Evolutionary conservation across 148 eudicot genomes (phyloP).

Genomic region (Polygonum aviculare): DNA sequence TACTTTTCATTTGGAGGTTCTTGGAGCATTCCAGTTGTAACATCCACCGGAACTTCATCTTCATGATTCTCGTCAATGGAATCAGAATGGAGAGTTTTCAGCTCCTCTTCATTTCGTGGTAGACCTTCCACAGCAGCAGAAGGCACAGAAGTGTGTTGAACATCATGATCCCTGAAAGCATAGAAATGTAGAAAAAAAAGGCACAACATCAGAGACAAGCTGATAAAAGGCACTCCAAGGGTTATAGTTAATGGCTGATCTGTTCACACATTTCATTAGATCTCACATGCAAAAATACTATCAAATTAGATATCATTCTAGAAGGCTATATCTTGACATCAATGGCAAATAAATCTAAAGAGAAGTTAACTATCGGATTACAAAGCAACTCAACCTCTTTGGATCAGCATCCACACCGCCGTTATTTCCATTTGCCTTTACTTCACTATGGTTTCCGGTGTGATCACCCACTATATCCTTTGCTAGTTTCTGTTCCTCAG

Average conservation of each 20-base stretch:
- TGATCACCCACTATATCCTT: slow-evolving; percentile 4
- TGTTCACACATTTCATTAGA: not conserved
- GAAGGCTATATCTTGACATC: not conserved
- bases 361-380: not conserved
- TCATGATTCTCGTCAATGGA: too few species aligned
- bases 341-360: not conserved
- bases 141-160: too few species aligned
- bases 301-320: not conserved
- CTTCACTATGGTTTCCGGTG: not conserved
- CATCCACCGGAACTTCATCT: too few species aligned
- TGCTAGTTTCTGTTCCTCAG: not conserved
- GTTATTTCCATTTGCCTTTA: not conserved
- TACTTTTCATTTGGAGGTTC: too few species aligned
- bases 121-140: too few species aligned
- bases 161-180: too few species aligned
- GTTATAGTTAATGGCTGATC: not conserved
- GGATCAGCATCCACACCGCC: slow-evolving; percentile 15
- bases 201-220: not conserved
- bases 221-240: not conserved
- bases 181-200: too few species aligned
- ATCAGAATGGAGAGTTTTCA: too few species aligned
- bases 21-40: too few species aligned
- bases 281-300: not conserved
- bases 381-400: slow-evolving; percentile 32
- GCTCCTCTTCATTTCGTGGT: too few species aligned